Conservation (phyloP, 1,284 basidiomycete species). For the Cutaneotrichosporon curvatum region DNA sequence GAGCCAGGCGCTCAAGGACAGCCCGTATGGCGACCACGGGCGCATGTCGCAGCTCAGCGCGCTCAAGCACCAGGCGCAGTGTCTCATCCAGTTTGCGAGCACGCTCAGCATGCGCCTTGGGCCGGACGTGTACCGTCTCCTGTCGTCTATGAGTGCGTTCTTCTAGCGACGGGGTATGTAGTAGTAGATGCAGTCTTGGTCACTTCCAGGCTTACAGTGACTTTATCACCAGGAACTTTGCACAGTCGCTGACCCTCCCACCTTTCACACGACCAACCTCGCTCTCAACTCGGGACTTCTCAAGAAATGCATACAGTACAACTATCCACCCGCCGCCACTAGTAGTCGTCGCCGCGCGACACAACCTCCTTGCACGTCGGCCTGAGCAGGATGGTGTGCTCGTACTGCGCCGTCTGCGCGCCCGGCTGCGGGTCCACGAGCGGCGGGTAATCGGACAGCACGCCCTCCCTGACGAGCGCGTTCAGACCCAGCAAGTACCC, state of each 20-base stretch:
- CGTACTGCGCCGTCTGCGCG: conserved; percentile 90
- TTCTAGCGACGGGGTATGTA: conserved; percentile 6
- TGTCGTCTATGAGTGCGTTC: conserved; percentile 48
- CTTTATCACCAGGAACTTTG: no score
- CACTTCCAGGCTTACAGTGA: no score
- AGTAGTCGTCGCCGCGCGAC: conserved; percentile 89
- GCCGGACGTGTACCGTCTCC: conserved; percentile 82
- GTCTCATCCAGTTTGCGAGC: conserved; percentile 76
- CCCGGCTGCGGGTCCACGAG: conserved; percentile 62
- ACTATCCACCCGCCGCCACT: conserved; percentile 1
- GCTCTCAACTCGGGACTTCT: no score
- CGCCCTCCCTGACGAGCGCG: conserved; percentile 76
- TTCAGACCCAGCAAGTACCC: conserved; percentile 93
- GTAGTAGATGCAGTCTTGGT: no score
- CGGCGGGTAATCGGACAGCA: conserved; percentile 93
- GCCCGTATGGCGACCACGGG: conserved; percentile 55
- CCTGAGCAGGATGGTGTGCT: conserved; percentile 85
- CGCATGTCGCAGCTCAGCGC: conserved; percentile 32
- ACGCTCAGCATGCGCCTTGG: conserved; percentile 82
- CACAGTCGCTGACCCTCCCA: no score
- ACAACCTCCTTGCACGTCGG: conserved; percentile 94
- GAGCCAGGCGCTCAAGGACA: conserved; percentile 68
- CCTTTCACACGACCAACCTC: no score
- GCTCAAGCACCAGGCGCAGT: conserved; percentile 43
- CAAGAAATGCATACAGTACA: no score